Conservation (phyloP, 306 rosid species). For the Rosa multiflora region DNA sequence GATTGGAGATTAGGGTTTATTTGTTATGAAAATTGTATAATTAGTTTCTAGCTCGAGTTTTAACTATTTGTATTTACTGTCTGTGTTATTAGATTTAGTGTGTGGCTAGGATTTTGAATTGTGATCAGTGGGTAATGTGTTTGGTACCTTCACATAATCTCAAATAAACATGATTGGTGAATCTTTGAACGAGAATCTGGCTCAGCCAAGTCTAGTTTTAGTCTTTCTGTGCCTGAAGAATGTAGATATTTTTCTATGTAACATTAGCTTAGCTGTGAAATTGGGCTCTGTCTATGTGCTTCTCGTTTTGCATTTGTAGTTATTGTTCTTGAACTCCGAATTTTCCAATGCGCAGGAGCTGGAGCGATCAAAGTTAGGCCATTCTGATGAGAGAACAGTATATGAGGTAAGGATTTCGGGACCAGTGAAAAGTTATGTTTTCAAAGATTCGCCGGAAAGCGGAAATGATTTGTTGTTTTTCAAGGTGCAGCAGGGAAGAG, state of each 20-base stretch:
- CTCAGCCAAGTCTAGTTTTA: neutral
- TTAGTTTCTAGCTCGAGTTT: neutral
- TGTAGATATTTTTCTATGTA: neutral
- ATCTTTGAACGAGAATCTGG: neutral
- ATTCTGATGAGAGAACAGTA: slow-evolving; percentile 88
- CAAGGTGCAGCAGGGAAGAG: slow-evolving; percentile 99
- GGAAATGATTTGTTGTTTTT: slow-evolving; percentile 50
- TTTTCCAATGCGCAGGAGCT: slow-evolving; percentile 52
- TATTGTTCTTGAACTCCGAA: slow-evolving; percentile 21
- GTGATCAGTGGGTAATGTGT: slow-evolving; percentile 7
- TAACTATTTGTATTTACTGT: neutral
- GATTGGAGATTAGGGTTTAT: slow-evolving; percentile 33
- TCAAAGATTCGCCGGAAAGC: slow-evolving; percentile 32
- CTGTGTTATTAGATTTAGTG: neutral
- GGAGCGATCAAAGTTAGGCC: slow-evolving; percentile 64
- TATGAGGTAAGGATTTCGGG: slow-evolving; percentile 74
- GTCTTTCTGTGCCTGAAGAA: neutral
- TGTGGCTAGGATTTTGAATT: neutral
- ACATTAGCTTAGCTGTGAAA: neutral
- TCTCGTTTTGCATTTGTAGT: neutral
- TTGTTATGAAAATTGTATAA: neutral
- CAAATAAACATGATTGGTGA: neutral
- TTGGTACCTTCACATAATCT: neutral
- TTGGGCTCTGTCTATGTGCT: neutral
- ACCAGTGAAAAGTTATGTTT: slow-evolving; percentile 21